Percentiles rank a stretch among this genome's conserved stretches.
Evolutionary conservation across 169 alveolate genomes (phyloP).

Genomic region (Cryptosporidium muris): DNA sequence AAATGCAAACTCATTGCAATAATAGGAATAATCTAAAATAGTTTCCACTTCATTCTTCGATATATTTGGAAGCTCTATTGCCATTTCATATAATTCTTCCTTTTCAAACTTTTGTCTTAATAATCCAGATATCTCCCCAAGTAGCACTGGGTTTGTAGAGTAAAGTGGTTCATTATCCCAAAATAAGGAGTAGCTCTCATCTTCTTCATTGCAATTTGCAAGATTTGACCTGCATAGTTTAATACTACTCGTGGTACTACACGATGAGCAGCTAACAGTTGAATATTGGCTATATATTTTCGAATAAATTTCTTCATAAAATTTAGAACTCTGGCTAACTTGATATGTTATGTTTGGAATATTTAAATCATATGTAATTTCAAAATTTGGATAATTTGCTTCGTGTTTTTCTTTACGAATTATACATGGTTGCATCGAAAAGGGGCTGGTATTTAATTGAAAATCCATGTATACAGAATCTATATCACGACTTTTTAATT

Average conservation of each 20-base stretch:
- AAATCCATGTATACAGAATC: slow-evolving; percentile 36
- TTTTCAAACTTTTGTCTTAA: background rate
- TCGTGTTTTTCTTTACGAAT: slow-evolving; percentile 26
- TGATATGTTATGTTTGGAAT: slow-evolving; percentile 30
- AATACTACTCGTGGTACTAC: slow-evolving; percentile 4
- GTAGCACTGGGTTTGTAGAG: slow-evolving; percentile 29
- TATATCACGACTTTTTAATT: slow-evolving; percentile 13
- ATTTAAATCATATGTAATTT: slow-evolving; percentile 32
- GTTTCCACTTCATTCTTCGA: slow-evolving; percentile 8
- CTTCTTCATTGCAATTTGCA: slow-evolving; percentile 12
- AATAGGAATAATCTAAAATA: slow-evolving; percentile 24
- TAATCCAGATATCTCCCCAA: slow-evolving; percentile 59
- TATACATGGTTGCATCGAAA: slow-evolving; percentile 54
- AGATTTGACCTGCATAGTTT: slow-evolving; percentile 7
- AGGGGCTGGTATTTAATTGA: slow-evolving; percentile 1
- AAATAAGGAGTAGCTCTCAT: slow-evolving; percentile 9
- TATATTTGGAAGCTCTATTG: slow-evolving; percentile 16
- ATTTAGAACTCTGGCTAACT: slow-evolving; percentile 24
- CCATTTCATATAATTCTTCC: background rate
- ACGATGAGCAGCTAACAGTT: background rate
- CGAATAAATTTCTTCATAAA: slow-evolving; percentile 47
- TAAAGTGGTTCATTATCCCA: slow-evolving; percentile 43
- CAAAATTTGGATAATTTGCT: slow-evolving; percentile 34
- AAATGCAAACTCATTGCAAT: slow-evolving; percentile 54
- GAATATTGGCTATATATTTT: slow-evolving; percentile 36